A percentile compares a stretch with the other conserved stretches of the same genome.
These are phyloP conservation scores for Ceratobasidium sp. DNA, from an alignment of 1,284 basidiomycete species.

Conservation along the genomic window DNA sequence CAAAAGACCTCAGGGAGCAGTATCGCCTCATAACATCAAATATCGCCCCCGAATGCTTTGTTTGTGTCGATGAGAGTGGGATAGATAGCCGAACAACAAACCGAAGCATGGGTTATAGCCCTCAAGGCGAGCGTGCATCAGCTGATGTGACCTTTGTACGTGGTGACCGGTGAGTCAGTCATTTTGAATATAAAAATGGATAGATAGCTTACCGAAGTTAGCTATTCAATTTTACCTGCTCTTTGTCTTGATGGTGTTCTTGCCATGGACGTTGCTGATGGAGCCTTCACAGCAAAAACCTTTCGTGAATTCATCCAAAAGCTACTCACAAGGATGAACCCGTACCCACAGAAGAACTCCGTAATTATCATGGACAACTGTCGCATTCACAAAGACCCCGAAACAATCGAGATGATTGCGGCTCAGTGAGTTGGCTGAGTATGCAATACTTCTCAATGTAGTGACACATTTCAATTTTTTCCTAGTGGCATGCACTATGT, in stretches of 20 bases:
- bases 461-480: too few species aligned
- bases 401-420: slow-evolving; percentile 44
- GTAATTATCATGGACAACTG: slow-evolving; percentile 48
- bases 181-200: neutral
- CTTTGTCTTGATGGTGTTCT: slow-evolving; percentile 39
- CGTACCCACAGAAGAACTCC: too few species aligned
- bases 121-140: slow-evolving; percentile 31
- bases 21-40: too few species aligned
- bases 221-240: slow-evolving; percentile 40
- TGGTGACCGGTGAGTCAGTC: slow-evolving; percentile 35
- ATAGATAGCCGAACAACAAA: slow-evolving; percentile 36
- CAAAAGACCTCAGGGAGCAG: too few species aligned
- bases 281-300: slow-evolving; percentile 38
- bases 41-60: too few species aligned
- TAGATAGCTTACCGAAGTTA: neutral
- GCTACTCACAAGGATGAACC: slow-evolving; percentile 41
- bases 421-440: slow-evolving; percentile 31
- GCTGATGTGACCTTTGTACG: slow-evolving; percentile 35
- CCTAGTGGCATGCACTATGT: slow-evolving; percentile 37
- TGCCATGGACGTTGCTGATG: slow-evolving; percentile 28
- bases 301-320: slow-evolving; percentile 35
- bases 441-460: too few species aligned
- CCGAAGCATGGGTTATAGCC: slow-evolving; percentile 33
- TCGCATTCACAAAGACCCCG: slow-evolving; percentile 45
- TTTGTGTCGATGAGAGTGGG: too few species aligned